Conservation (phyloP, 345 rosid species). For the Eutrema japonicum region DNA sequence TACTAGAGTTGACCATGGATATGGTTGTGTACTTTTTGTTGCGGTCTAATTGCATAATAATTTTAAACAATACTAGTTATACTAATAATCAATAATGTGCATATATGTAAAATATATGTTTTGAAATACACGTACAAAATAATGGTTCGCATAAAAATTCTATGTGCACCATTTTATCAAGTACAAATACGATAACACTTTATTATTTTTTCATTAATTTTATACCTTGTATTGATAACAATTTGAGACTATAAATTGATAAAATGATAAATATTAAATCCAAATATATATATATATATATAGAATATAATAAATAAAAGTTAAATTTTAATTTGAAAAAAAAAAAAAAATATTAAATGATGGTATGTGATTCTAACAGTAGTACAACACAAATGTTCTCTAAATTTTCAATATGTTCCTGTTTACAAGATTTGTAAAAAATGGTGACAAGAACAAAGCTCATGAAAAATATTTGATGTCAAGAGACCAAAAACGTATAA, state of each 20-base stretch:
- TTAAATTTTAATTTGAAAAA: not conserved
- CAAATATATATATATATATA: not conserved
- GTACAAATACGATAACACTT: not conserved
- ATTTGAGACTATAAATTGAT: not conserved
- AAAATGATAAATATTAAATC: not conserved
- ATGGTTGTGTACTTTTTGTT: not conserved
- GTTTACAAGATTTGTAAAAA: not conserved
- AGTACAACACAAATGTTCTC: not conserved
- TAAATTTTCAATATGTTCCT: not conserved
- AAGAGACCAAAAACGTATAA: not conserved
- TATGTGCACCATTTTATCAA: not conserved
- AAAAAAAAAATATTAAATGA: too few species aligned
- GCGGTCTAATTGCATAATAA: not conserved
- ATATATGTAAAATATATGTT: not conserved
- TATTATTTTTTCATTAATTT: not conserved
- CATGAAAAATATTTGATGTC: not conserved
- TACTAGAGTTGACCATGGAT: not conserved
- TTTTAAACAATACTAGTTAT: not conserved
- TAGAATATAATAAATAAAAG: not conserved
- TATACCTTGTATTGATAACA: slow-evolving; percentile 17
- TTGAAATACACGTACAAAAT: not conserved
- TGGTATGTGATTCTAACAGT: not conserved
- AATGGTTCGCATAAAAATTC: not conserved
- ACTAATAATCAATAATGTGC: not conserved
- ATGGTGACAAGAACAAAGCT: not conserved